These are phyloP conservation scores for Hibiscus trionum DNA, from an alignment of 345 rosid species.

Conservation along the genomic window DNA sequence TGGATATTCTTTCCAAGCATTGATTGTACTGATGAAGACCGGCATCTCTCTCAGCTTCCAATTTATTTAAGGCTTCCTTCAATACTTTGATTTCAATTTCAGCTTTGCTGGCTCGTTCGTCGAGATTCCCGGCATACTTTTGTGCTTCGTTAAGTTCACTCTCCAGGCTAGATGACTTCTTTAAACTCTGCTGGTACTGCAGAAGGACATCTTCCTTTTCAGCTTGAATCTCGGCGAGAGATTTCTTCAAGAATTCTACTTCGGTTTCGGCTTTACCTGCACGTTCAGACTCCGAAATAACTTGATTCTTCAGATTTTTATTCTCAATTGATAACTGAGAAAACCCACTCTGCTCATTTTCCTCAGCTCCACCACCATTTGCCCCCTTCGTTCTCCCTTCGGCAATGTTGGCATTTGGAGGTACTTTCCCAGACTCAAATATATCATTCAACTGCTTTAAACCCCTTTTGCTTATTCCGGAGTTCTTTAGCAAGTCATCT, in stretches of 20 bases:
- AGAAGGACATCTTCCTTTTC: slow-evolving; percentile 61
- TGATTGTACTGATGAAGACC: slow-evolving; percentile 54
- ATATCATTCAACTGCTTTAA: slow-evolving; percentile 66
- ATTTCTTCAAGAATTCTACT: slow-evolving; percentile 48
- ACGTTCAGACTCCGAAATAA: slow-evolving; percentile 30
- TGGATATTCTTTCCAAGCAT: slow-evolving; percentile 52
- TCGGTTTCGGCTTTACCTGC: slow-evolving; percentile 49
- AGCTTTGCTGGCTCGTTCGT: slow-evolving; percentile 67
- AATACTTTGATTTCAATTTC: slow-evolving; percentile 65
- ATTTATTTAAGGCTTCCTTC: slow-evolving; percentile 51
- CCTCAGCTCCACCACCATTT: slow-evolving; percentile 26
- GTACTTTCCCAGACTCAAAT: slow-evolving; percentile 23
- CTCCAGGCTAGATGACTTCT: slow-evolving; percentile 58
- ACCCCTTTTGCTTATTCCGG: slow-evolving; percentile 43
- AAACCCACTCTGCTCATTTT: slow-evolving; percentile 24
- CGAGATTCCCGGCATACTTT: slow-evolving; percentile 50
- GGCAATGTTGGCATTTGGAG: slow-evolving; percentile 13
- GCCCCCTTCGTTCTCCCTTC: slow-evolving; percentile 23
- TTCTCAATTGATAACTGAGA: slow-evolving; percentile 30
- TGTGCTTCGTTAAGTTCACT: slow-evolving; percentile 53
- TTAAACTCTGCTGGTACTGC: slow-evolving; percentile 55
- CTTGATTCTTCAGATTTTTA: slow-evolving; percentile 28
- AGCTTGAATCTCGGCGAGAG: slow-evolving; percentile 55
- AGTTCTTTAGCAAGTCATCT: slow-evolving; percentile 33
- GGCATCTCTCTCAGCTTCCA: slow-evolving; percentile 72